Evolutionary conservation across 1,139 yeast genomes (phyloP), one percentile per base, ranked within the genome.

Genomic region (Protomyces macrosporus): DNA sequence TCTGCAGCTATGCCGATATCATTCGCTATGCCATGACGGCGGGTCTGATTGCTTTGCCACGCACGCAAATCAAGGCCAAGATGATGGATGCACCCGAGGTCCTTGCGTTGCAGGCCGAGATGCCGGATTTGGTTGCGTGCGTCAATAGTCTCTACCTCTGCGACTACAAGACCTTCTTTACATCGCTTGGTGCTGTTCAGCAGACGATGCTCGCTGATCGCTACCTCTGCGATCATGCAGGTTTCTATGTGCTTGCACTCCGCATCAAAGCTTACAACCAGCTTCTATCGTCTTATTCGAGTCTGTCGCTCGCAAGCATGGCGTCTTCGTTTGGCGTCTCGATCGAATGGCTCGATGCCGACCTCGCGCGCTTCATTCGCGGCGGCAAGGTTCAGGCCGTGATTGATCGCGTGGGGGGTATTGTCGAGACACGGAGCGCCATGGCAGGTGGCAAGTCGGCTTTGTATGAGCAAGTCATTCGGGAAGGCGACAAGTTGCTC

Each of bases 191-290:
- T 67, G 85, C 87, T 70, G 88, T 95, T 3, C 85, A 89, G 74
- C 93, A 88, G 71, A 84, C 89, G 64, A 78, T 95, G 67, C 75
- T 85, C 52, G 84, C 86, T 61, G 85, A 89, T 75, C 88, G 90
- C 75, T 91, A 87, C 74, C 78, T 93, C 68, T 79, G 83, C 54
- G 83, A 84, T 48, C 98, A 95, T 75, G 83, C 96, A 6, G 85
- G 86, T 72, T 93, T 81, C 75, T 90, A 88, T 73, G 81, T 91
- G 68, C 83, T 98, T 67, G 98, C 93, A 76, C 84, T 95, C 87
- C 84, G 98, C 76, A 86, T 96, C 75, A 90, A 90, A 76, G 97
- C 97, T 1, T 95, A 95, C 74, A 86, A 95, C 1, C 99, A 93
- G 76, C 81, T 95, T 71, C 81, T 95, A 72, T 98, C 95, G 76